These are phyloP conservation scores for Garcia nutans DNA, from an alignment of 345 rosid species.

Conservation along the genomic window DNA sequence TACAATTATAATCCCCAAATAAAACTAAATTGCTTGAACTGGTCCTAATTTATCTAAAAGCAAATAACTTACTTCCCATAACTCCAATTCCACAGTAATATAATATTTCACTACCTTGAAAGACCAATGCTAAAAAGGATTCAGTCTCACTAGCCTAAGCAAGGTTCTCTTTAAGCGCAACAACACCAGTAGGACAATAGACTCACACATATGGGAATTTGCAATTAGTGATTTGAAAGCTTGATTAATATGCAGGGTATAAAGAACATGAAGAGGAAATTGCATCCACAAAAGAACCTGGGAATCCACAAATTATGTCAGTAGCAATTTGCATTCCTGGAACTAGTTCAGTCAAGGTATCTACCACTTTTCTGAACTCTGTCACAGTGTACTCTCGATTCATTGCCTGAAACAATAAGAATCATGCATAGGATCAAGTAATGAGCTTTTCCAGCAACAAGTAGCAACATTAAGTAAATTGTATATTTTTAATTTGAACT, in stretches of 20 bases:
- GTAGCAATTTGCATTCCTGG: conserved; percentile 99
- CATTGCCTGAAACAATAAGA: conserved; percentile 63
- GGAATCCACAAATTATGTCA: conserved; percentile 93
- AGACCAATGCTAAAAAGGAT: conserved; percentile 1
- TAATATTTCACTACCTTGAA: not conserved
- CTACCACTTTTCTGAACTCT: conserved; percentile 85
- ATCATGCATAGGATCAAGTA: not conserved
- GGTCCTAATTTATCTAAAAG: not conserved
- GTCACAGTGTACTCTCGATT: conserved; percentile 79
- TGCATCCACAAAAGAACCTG: conserved; percentile 52
- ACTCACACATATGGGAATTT: not conserved
- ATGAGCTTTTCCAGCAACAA: not conserved
- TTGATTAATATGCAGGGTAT: not conserved
- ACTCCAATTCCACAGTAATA: not conserved
- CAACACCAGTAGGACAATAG: too few relatives aligned
- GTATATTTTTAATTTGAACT: conserved; percentile 26
- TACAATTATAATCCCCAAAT: not conserved
- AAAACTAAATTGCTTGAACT: not conserved
- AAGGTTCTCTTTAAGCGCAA: not conserved
- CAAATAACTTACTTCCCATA: too few relatives aligned
- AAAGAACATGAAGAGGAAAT: not conserved
- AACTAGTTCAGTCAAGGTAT: conserved; percentile 84
- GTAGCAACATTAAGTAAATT: conserved; percentile 3
- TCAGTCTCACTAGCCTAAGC: not conserved
- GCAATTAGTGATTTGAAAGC: not conserved